Percentiles rank a stretch among this genome's conserved stretches.
Conservation (phyloP, 305 asterid genomes). For the Solanum hybrid region DNA sequence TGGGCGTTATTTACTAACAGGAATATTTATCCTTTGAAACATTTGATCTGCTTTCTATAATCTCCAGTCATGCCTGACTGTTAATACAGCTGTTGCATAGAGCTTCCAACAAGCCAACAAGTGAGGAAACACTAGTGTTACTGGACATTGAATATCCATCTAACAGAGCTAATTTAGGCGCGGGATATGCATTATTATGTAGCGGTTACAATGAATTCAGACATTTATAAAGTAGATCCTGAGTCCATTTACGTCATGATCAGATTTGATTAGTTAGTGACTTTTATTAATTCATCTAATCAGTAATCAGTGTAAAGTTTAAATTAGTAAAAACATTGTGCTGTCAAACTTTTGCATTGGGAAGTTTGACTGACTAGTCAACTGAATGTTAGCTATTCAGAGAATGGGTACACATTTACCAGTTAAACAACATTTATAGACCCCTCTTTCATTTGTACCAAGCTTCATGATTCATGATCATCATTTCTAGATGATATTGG, state of each 20-base stretch:
- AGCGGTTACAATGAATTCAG: not conserved
- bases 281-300: not conserved
- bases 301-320: not conserved
- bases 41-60: not conserved
- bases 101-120: not conserved
- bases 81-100: not conserved
- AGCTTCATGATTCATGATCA: not conserved
- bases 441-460: not conserved
- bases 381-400: not conserved
- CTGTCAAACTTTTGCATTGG: not conserved
- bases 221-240: not conserved
- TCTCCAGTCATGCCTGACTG: not conserved
- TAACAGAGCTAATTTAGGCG: not conserved
- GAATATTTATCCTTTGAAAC: not conserved
- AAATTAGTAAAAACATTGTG: not conserved
- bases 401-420: not conserved
- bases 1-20: not conserved
- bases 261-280: not conserved
- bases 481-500: not conserved
- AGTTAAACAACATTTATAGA: not conserved
- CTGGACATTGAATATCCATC: not conserved
- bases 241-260: not conserved
- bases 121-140: not conserved
- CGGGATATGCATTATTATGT: not conserved
- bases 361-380: not conserved